Conservation (phyloP, 192 early-diverging fungal genomes). For the Funneliformis mosseae region DNA sequence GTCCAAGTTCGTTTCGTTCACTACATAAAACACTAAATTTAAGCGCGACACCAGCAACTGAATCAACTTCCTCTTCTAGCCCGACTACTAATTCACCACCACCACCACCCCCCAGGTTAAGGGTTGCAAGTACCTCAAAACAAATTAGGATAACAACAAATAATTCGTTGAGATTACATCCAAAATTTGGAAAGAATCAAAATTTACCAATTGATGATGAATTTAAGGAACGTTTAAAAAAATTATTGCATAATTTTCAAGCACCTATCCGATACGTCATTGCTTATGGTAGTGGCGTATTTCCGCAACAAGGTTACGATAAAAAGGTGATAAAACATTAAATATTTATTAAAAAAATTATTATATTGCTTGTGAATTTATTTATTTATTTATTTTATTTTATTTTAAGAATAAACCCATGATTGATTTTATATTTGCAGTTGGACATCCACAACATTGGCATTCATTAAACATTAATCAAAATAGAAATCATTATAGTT, state of each 20-base stretch:
- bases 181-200: conserved; percentile 63
- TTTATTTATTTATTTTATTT: neutral
- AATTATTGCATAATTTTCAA: conserved; percentile 49
- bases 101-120: neutral
- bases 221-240: conserved; percentile 51
- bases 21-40: neutral
- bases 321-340: conserved; percentile 42
- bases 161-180: conserved; percentile 36
- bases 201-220: conserved; percentile 60
- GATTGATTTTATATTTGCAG: conserved; percentile 96
- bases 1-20: neutral
- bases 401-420: conserved; percentile 67
- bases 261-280: conserved; percentile 79
- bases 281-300: conserved; percentile 96
- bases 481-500: conserved; percentile 91
- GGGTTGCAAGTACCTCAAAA: conserved; percentile 27
- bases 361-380: neutral
- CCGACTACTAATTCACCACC: neutral
- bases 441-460: conserved; percentile 95
- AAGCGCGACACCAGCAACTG: neutral
- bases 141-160: conserved; percentile 30
- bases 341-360: neutral
- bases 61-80: neutral
- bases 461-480: conserved; percentile 95
- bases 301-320: conserved; percentile 83